Evolutionary conservation across 257 asterid genomes (phyloP), one percentile per base, ranked within the genome.

Genomic region (Haberlea rhodopensis): DNA sequence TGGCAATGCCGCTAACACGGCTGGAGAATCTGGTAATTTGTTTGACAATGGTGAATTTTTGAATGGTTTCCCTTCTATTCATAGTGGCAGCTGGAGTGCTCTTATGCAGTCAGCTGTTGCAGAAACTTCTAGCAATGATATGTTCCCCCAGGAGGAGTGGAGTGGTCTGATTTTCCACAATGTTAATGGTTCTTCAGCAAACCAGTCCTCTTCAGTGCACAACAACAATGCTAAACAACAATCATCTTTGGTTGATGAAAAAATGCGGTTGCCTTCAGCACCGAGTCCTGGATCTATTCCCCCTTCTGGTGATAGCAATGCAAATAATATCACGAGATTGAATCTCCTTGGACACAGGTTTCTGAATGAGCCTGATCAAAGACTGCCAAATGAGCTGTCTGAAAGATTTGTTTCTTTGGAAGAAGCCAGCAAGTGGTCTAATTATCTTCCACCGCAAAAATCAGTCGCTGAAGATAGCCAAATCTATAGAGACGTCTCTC

Each of bases 31-130:
- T 60, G 77, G 78, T 64, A 81, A 74, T 77, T 65, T 75, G 57
- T 81, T 85, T 58, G 89, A 80, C 54, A 71, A 79, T 65, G 76
- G 75, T 56, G 90, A 84, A 10, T 60, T 57, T 58, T 70, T 74
- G 4, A 80, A 78, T 77, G 87, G 81, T 7, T 34, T 76, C 53
- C 71, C 91, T 59, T 80, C 95, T 45, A 68, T 80, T 74, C 91
- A 85, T 73, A 78, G 87, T 75, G 98, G 98, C 68, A 85, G 95
- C 75, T 91, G 98, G 98, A 89, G 98, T 76, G 97, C 98, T 75
- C 89, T 92, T 52, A 89, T 92, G 97, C 98, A 92, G 74, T 89
- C 98, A 66, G 98, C 98, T 23, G 97, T 87, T 57, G 95, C 95
- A 53, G 98, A 92, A 85, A 83, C 90, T 56, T 80, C 96, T 68